phyloP scores from a whole-genome alignment of 306 rosid species.

The Mimosa bimucronata region DNA sequence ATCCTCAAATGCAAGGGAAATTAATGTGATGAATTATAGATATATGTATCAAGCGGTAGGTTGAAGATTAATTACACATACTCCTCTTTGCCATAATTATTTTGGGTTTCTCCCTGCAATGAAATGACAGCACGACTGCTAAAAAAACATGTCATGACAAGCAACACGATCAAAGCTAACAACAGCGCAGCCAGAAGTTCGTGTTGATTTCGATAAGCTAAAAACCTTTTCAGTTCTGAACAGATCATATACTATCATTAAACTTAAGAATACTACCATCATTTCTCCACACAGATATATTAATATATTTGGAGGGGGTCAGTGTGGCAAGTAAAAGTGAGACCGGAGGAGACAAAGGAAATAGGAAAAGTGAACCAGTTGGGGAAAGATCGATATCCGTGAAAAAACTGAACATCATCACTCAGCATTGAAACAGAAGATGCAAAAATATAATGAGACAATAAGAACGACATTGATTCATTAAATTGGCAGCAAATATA shows the following conservation, averaged over 20 bases:
- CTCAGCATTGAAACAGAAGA: background rate
- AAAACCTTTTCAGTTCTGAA: background rate
- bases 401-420: background rate
- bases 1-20: conserved; percentile 15
- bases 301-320: background rate
- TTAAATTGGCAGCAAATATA: background rate
- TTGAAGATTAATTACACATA: conserved; percentile 39
- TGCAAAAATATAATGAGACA: background rate
- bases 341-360: background rate
- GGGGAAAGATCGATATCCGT: background rate
- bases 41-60: background rate
- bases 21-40: background rate
- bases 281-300: background rate
- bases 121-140: conserved; percentile 68
- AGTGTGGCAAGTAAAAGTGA: conserved; percentile 2
- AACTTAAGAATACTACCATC: background rate
- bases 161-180: conserved; percentile 39
- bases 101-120: conserved; percentile 39
- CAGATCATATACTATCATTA: background rate
- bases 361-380: background rate
- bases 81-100: conserved; percentile 53
- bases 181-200: background rate
- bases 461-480: background rate
- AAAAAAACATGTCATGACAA: conserved; percentile 33
- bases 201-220: background rate